Conservation (phyloP, 106 monocot species). For the Narthecium ossifragum region DNA sequence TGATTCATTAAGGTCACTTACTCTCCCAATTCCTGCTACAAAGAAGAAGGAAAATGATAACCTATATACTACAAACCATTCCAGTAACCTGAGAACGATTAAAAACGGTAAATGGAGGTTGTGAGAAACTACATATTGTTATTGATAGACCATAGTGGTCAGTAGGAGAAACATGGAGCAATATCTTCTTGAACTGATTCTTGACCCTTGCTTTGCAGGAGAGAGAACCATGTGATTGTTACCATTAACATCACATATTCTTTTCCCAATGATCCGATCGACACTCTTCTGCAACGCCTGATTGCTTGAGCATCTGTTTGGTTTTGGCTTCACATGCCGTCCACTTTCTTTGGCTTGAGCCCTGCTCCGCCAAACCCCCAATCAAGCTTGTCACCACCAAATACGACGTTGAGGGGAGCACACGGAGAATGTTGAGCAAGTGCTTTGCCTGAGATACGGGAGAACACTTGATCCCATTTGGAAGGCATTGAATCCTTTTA, state of each 20-base stretch:
- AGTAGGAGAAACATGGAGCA: constrained; percentile 56
- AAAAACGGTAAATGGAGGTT: too few species aligned
- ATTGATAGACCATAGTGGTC: constrained; percentile 51
- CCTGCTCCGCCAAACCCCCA: constrained; percentile 54
- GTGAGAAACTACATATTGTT: constrained; percentile 9
- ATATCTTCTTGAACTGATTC: constrained; percentile 12
- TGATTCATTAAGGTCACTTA: too few species aligned
- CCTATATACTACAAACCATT: too few species aligned
- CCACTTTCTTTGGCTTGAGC: constrained; percentile 45
- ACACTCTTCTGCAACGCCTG: constrained; percentile 62
- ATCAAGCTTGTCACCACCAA: constrained; percentile 68
- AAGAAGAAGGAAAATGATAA: too few species aligned
- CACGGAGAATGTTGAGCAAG: constrained; percentile 29
- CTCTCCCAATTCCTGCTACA: too few species aligned
- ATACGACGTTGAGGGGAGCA: constrained; percentile 36
- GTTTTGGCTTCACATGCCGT: constrained; percentile 59
- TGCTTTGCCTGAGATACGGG: constrained; percentile 46
- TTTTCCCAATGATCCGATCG: constrained; percentile 54
- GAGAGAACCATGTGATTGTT: constrained; percentile 41
- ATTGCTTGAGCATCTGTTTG: constrained; percentile 57
- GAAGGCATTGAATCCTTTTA: constrained; percentile 47
- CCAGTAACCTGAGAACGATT: too few species aligned
- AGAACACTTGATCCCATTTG: constrained; percentile 57
- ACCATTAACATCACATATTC: constrained; percentile 80
- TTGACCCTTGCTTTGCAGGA: constrained; percentile 45